Evolutionary conservation across 805 yeast species (phyloP).

Genomic region (Lachancea meyersii): DNA sequence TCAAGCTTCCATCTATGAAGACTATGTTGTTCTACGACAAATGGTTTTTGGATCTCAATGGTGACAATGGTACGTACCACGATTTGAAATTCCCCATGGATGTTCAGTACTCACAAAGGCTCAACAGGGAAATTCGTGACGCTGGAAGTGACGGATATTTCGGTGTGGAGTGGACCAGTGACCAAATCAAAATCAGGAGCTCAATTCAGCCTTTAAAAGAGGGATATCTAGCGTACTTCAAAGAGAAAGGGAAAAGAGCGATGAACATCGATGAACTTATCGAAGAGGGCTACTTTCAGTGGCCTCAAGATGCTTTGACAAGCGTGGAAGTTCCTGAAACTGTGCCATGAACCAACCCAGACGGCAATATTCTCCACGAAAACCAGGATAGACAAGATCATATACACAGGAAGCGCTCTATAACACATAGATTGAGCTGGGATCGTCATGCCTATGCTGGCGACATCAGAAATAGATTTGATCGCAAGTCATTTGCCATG

Average conservation of each 20-base stretch:
- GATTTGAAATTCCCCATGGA: conserved; percentile 52
- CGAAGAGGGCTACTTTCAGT: conserved; percentile 33
- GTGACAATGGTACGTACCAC: conserved; percentile 47
- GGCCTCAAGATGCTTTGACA: conserved; percentile 22
- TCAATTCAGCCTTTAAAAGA: conserved; percentile 41
- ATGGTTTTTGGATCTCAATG: conserved; percentile 37
- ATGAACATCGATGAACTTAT: conserved; percentile 35
- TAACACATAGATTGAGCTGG: too few species aligned
- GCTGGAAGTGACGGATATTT: conserved; percentile 40
- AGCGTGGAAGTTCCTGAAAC: conserved; percentile 13
- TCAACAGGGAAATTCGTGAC: conserved; percentile 34
- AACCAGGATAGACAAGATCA: neutral
- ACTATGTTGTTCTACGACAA: conserved; percentile 42
- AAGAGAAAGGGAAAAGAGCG: conserved; percentile 36
- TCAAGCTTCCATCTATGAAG: conserved; percentile 42
- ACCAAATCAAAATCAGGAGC: conserved; percentile 39
- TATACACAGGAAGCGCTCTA: neutral
- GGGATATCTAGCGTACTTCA: conserved; percentile 37
- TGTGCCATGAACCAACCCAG: conserved; percentile 5
- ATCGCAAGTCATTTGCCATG: too few species aligned
- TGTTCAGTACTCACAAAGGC: conserved; percentile 48
- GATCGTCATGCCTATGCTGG: too few species aligned
- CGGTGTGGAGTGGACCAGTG: conserved; percentile 49
- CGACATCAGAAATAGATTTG: too few species aligned
- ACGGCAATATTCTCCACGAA: neutral